Evolutionary conservation across 345 rosid species (phyloP), one percentile per base, ranked within the genome.

Genomic region (Eucalyptus curtisii): DNA sequence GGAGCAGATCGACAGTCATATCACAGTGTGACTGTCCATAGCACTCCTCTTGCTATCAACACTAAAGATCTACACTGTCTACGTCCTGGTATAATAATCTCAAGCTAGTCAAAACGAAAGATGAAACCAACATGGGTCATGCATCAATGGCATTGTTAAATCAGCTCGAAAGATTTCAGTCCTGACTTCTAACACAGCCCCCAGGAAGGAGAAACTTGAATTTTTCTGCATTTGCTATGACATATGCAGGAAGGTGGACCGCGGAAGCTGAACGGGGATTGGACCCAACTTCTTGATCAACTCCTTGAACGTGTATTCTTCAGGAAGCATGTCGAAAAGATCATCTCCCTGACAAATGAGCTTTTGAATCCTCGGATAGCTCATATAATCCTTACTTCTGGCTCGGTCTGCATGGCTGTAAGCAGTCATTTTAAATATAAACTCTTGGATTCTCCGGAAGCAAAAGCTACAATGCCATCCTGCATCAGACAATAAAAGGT

Each of bases 391-490:
- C 45, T 86, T 91, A 79, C 88, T 91, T 86, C 47, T 93, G 27
- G 95, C 99, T 88, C 99, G 93, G 52, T 96, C 96, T 7, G 99
- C 99, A 87, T 97, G 99, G 92, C 99, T 97, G 59, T 96, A 97
- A 49, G 96, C 99, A 33, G 96, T 96, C 98, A 96, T 96, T 93
- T 97, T 96, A 87, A 96, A 95, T 85, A 92, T 95, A n/a, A 96
- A 96, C 15, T 95, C 99, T 13, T 76, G 84, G 25, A 96, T 94
- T 12, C 87, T 90, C 20, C 98, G 91, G 85, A 94, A 96, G 92
- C 98, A 97, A 90, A 96, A 97, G 92, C 99, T 96, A 61, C 98
- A 97, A 90, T 97, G 99, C 99, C 99, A 97, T 27, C 99, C 99
- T 31, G 98, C 98, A 48, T 97, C 98, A 2, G 99, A 92, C 47